phyloP scores from a whole-genome alignment of 2,329 filamentous ascomycete genomes.

The Beauveria sp. region DNA sequence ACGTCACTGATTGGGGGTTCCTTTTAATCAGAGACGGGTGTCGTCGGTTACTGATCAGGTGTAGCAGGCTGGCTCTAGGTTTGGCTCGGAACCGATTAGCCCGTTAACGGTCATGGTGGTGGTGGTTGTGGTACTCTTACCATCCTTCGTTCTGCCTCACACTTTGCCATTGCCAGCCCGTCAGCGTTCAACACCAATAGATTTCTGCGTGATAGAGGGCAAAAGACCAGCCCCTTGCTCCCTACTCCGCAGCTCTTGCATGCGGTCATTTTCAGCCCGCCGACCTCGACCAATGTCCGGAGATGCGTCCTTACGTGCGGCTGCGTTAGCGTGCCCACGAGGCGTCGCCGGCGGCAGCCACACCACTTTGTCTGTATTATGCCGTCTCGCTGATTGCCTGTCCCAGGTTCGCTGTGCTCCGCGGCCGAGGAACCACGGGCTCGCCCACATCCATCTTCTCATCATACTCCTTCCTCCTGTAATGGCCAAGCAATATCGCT shows the following conservation, averaged over 20 bases:
- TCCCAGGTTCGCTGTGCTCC: not conserved
- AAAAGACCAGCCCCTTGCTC: not conserved
- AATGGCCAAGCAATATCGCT: not conserved
- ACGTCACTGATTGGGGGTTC: not conserved
- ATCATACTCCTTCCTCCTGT: not conserved
- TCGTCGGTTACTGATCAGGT: not conserved
- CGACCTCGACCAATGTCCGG: not conserved
- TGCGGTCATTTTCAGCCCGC: conserved; percentile 1
- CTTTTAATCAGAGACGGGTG: not conserved
- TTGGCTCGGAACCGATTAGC: not conserved
- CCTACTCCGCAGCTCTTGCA: not conserved
- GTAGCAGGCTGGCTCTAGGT: not conserved
- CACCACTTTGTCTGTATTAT: not conserved
- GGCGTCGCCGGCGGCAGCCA: conserved; percentile 3
- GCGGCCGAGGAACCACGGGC: not conserved
- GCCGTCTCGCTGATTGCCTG: not conserved
- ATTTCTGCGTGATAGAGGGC: not conserved
- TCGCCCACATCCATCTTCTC: not conserved
- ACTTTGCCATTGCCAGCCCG: not conserved
- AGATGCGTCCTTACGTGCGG: not conserved
- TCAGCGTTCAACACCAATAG: conserved; percentile 6
- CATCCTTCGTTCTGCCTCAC: conserved; percentile 2
- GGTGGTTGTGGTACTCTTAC: not conserved
- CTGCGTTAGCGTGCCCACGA: conserved; percentile 10
- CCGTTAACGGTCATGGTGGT: not conserved